Base-by-base conservation (phyloP, 2,329 filamentous ascomycete species). In the Zarea fungicola region DNA sequence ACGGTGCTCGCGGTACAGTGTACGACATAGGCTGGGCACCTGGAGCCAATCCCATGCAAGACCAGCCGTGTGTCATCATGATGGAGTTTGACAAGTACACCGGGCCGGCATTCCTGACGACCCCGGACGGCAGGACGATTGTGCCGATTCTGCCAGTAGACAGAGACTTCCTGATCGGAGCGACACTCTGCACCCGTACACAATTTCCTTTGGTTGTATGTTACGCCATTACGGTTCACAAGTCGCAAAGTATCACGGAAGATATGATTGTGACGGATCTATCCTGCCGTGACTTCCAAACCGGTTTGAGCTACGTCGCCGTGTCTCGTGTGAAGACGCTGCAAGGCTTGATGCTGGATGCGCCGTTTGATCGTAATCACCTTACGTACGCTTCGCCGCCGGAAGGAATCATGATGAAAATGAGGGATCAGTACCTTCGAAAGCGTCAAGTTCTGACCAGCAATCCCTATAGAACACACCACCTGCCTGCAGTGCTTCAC, bases 231-330 rank as follows among this genome's bases (percentile, higher is more conserved):
- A 49, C 39, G 26, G 47, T 42, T 36, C 40, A 49, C 39, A 49
- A 49, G 49, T 51, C 37, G 48, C 36, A 51, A 46, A 42, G 41
- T 37, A 52, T 50, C 37, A 52, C 39, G n/a, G 51, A 53, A 45
- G 51, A 53, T 42, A 50, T 53, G 35, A 53, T 53, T 34, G 39
- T 51, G 39, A 51, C 39, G n/a, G 51, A 50, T 49, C 51, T 53
- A 23, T 53, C 48, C 48, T 53, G 40, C 35, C 34, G 48, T 44
- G 48, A 50, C 34, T 53, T 53, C 29, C 43, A 48, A 39, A 50
- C 48, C 19, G 48, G 48, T 8, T 32, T 53, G 40, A 51, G 51
- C 44, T 53, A 53, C 39, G 43, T 51, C 28, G 51, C 42, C 35
- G 43, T 53, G 41, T 53, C 48, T 53, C 31, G 42, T 28, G 44